Percentiles rank a stretch among this genome's conserved stretches.
phyloP scores from a whole-genome alignment of 176 grass and related monocot species.

The Pontederia crassipes region DNA sequence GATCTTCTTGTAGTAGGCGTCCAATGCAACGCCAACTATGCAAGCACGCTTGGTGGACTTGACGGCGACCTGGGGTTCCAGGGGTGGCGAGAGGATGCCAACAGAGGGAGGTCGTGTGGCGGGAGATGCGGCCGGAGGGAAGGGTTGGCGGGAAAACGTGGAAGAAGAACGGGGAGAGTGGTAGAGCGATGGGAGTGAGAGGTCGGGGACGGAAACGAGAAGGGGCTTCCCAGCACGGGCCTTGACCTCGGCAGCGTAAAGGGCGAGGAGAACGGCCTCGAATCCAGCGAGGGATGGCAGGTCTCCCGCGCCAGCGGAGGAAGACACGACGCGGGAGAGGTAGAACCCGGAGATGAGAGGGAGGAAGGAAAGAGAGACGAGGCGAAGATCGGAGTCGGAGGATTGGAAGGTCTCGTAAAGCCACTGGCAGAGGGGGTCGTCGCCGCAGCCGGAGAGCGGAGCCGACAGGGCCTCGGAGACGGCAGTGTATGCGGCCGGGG shows the following conservation, averaged over 20 bases:
- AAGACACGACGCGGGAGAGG: slow-evolving; percentile 53
- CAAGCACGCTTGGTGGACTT: slow-evolving; percentile 87
- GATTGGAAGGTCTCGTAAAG: slow-evolving; percentile 89
- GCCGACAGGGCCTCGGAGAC: slow-evolving; percentile 48
- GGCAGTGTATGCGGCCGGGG: slow-evolving; percentile 34
- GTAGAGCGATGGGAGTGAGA: slow-evolving; percentile 75
- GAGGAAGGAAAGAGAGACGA: slow-evolving; percentile 78
- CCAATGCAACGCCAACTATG: slow-evolving; percentile 67
- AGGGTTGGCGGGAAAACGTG: not conserved
- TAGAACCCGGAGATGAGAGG: slow-evolving; percentile 77
- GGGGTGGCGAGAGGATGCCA: slow-evolving; percentile 61
- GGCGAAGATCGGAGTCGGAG: slow-evolving; percentile 74
- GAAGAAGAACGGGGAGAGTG: slow-evolving; percentile 37
- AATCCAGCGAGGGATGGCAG: slow-evolving; percentile 53
- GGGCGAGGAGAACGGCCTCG: slow-evolving; percentile 89
- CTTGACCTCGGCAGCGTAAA: slow-evolving; percentile 84
- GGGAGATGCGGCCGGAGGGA: not conserved
- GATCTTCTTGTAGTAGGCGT: slow-evolving; percentile 75
- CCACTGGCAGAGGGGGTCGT: slow-evolving; percentile 83
- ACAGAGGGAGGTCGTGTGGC: slow-evolving; percentile 27
- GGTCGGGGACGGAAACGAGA: slow-evolving; percentile 72
- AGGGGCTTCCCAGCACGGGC: slow-evolving; percentile 64
- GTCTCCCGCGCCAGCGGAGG: slow-evolving; percentile 6
- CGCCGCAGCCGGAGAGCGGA: slow-evolving; percentile 51
- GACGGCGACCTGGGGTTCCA: slow-evolving; percentile 75